These are phyloP conservation scores for Talaromyces sp. DNA, from an alignment of 2,329 filamentous ascomycete genomes.

Conservation along the genomic window DNA sequence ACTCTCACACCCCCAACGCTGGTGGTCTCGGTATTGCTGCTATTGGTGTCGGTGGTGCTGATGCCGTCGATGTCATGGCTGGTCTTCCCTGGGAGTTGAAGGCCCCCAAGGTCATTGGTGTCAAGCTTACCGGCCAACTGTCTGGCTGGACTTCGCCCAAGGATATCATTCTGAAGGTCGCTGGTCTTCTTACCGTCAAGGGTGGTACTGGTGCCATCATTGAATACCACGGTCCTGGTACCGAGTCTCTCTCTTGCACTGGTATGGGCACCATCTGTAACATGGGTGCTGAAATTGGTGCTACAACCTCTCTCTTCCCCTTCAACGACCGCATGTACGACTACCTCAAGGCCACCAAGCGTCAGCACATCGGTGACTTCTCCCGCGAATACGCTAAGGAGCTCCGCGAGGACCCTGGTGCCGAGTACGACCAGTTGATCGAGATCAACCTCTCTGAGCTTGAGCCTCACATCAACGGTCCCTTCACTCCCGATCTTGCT, in stretches of 20 bases:
- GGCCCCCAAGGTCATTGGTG: slow-evolving; percentile 94
- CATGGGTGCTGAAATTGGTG: slow-evolving; percentile 61
- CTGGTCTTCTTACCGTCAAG: slow-evolving; percentile 95
- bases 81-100: slow-evolving; percentile 97
- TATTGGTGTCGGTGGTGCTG: slow-evolving; percentile 96
- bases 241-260: slow-evolving; percentile 68
- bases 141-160: slow-evolving; percentile 92
- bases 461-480: slow-evolving; percentile 97
- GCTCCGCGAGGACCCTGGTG: slow-evolving; percentile 79
- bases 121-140: slow-evolving; percentile 84
- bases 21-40: slow-evolving; percentile 93
- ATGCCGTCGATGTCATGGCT: slow-evolving; percentile 98
- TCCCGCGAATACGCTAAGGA: slow-evolving; percentile 77
- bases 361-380: slow-evolving; percentile 84
- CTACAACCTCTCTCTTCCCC: slow-evolving; percentile 91
- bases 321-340: slow-evolving; percentile 99
- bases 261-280: slow-evolving; percentile 79
- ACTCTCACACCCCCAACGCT: slow-evolving; percentile 95
- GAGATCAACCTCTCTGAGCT: slow-evolving; percentile 94
- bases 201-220: slow-evolving; percentile 86
- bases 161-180: slow-evolving; percentile 96
- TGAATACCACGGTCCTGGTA: slow-evolving; percentile 59
- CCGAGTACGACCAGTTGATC: slow-evolving; percentile 92
- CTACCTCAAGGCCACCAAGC: slow-evolving; percentile 88
- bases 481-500: slow-evolving; percentile 96